Percentiles rank a stretch among this genome's conserved stretches.
Evolutionary conservation across 805 yeast species (phyloP).

Genomic region (Pichia pseudocactophila): DNA sequence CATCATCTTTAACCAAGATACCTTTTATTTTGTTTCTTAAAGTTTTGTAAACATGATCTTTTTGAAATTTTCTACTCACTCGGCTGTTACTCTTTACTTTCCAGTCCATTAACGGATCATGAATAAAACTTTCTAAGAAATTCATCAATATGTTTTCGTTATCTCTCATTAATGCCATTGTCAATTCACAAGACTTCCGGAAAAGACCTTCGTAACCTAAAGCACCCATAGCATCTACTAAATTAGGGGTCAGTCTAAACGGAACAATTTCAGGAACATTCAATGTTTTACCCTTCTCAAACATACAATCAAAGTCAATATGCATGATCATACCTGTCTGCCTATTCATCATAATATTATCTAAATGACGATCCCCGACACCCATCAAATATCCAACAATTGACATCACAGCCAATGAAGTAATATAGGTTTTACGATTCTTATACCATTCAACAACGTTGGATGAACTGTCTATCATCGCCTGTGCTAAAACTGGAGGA

Average conservation of each 20-base stretch:
- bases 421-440: constrained; percentile 62
- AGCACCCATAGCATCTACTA: constrained; percentile 81
- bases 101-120: constrained; percentile 85
- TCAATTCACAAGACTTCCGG: constrained; percentile 77
- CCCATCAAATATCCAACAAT: constrained; percentile 93
- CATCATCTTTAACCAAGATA: constrained; percentile 56
- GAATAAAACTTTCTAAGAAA: constrained; percentile 81
- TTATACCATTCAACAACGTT: constrained; percentile 85
- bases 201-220: constrained; percentile 87
- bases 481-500: constrained; percentile 70
- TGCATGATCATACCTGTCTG: constrained; percentile 75
- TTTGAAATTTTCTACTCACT: constrained; percentile 1
- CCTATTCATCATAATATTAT: constrained; percentile 69
- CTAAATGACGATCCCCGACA: constrained; percentile 94
- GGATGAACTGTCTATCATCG: constrained; percentile 86
- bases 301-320: constrained; percentile 94
- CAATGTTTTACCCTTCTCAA: constrained; percentile 70
- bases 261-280: constrained; percentile 92
- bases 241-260: constrained; percentile 79
- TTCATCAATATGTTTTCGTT: constrained; percentile 84
- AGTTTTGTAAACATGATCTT: constrained; percentile 51
- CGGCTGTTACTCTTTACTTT: constrained; percentile 1
- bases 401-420: constrained; percentile 92
- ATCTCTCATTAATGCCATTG: constrained; percentile 58
- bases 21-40: constrained; percentile 80